Evolutionary conservation across 768 basidiomycete genomes (phyloP), one percentile per base, ranked within the genome.

Genomic region (Termitomyces titanicus): DNA sequence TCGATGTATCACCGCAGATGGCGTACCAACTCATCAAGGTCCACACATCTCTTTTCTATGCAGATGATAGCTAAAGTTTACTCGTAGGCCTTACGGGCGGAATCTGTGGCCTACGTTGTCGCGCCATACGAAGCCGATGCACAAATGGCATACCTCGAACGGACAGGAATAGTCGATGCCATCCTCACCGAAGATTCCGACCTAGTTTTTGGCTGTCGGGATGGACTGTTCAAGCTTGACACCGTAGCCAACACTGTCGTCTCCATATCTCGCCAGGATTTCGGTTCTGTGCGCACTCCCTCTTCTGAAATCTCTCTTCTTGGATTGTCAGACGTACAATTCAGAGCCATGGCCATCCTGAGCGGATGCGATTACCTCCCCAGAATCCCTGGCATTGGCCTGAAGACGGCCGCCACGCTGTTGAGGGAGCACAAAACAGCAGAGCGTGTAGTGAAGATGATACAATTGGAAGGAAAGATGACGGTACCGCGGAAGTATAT

Each of bases 61-160:
- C 11, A 38, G 31, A 15, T 33, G 33, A 52, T 34, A 33, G 18
- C 37, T 48, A 49, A 58, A 54, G 64, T 29, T 53, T 12, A 33
- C 47, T n/a, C 54, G 10, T 61, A 98, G 95, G 95, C 91, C 11
- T 77, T 99, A 31, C 81, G 81, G 46, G 90, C 88, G 11, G 95
- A 97, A 65, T 72, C 74, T 17, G 81, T 98, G 8, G 68, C 80
- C 18, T 97, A 96, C 66, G 76, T 98, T 37, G 97, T 98, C 17
- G 96, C 97, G 4, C 97, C 97, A 0, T 99, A 98, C 69, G 97
- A 99, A 76, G 97, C 97, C 0, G 97, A 99, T 65, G 94, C 97
- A 1, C 97, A 99, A 69, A 81, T 99, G 54, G 89, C 92, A 43
- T 98, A 89, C 71, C 81, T 99, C 42, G 97, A 98, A 66, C 83